Conservation (phyloP, 2,329 filamentous ascomycete species). For the Colletotrichum abscissum region DNA sequence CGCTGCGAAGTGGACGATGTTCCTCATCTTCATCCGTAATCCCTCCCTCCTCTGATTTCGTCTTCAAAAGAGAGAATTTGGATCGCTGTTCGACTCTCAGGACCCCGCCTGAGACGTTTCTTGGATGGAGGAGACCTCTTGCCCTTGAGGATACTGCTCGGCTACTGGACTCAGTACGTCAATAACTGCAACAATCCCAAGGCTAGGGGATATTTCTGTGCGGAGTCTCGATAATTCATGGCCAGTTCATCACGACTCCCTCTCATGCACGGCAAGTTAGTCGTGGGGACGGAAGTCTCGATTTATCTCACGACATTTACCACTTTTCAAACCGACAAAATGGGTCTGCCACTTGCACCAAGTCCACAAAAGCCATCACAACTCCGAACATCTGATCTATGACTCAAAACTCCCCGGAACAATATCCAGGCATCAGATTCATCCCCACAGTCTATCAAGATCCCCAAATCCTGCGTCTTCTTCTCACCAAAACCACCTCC, state of each 20-base stretch:
- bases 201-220: not conserved
- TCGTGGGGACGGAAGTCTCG: not conserved
- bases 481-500: not conserved
- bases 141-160: not conserved
- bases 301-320: not conserved
- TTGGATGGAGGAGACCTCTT: not conserved
- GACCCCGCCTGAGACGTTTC: not conserved
- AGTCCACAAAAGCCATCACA: not conserved
- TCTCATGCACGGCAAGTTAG: not conserved
- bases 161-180: not conserved
- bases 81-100: not conserved
- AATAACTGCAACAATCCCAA: not conserved
- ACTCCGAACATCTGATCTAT: not conserved
- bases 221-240: not conserved
- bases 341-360: not conserved
- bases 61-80: not conserved
- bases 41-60: not conserved
- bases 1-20: not conserved
- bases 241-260: accelerated
- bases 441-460: not conserved
- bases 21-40: not conserved
- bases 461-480: not conserved
- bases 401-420: not conserved
- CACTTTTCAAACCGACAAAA: not conserved
- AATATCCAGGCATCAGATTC: not conserved